A percentile compares a stretch with the other conserved stretches of the same genome.
phyloP scores from a whole-genome alignment of 495 filamentous ascomycete genomes.

The Aspergillus diversus region DNA sequence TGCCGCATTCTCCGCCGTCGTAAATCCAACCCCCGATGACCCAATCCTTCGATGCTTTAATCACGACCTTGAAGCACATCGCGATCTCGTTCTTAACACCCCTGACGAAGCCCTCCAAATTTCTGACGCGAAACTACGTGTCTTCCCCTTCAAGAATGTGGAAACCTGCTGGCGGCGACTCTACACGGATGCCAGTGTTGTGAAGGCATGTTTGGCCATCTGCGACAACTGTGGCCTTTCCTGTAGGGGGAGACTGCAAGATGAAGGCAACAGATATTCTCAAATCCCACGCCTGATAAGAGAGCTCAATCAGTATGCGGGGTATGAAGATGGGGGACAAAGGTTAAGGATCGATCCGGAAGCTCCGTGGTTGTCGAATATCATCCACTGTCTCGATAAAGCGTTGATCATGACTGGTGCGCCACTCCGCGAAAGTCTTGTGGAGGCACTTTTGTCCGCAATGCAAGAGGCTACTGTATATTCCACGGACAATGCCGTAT shows the following conservation, averaged over 20 bases:
- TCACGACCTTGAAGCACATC: slow-evolving; percentile 28
- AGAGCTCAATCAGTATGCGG: slow-evolving; percentile 13
- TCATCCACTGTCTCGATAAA: slow-evolving; percentile 73
- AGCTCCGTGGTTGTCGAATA: slow-evolving; percentile 39
- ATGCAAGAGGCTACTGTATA: slow-evolving; percentile 31
- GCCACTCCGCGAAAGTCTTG: slow-evolving; percentile 61
- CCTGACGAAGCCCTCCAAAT: slow-evolving; percentile 44
- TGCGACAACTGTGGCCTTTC: slow-evolving; percentile 27
- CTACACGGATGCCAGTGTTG: slow-evolving; percentile 76
- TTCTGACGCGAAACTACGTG: slow-evolving; percentile 67
- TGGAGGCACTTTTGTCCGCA: slow-evolving; percentile 49
- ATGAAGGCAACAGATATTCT: background rate
- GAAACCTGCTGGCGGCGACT: slow-evolving; percentile 74
- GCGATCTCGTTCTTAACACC: slow-evolving; percentile 35
- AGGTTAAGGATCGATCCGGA: slow-evolving; percentile 15
- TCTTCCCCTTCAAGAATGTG: slow-evolving; percentile 76
- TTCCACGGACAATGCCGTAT: background rate
- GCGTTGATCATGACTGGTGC: slow-evolving; percentile 83
- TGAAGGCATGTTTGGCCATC: slow-evolving; percentile 57
- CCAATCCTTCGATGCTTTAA: slow-evolving; percentile 47
- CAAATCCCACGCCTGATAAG: slow-evolving; percentile 20
- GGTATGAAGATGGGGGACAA: background rate
- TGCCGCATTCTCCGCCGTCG: slow-evolving; percentile 35
- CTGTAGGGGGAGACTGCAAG: background rate
- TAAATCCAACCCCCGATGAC: slow-evolving; percentile 38